phyloP scores from a whole-genome alignment of 148 eudicot genomes.

The Dysphania ambrosioides region DNA sequence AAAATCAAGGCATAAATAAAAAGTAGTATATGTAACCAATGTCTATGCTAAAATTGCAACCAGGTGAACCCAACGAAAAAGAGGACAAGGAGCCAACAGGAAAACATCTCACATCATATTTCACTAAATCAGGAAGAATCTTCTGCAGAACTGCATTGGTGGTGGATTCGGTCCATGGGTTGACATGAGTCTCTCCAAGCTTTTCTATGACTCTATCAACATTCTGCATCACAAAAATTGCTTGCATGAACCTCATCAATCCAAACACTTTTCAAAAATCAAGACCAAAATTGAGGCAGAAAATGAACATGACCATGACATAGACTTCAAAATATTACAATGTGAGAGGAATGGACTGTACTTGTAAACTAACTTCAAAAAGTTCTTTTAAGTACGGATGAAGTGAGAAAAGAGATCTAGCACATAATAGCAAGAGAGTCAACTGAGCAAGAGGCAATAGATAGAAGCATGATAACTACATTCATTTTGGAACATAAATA shows the following conservation, averaged over 20 bases:
- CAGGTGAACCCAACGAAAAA: neutral
- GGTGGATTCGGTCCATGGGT: slow-evolving; percentile 73
- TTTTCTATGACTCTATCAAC: slow-evolving; percentile 17
- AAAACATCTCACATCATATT: slow-evolving; percentile 53
- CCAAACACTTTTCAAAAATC: neutral
- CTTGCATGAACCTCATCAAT: slow-evolving; percentile 1
- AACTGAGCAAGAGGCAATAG: neutral
- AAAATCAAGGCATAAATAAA: neutral
- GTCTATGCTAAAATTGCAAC: neutral
- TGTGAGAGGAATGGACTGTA: neutral
- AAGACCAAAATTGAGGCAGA: neutral
- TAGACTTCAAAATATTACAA: neutral
- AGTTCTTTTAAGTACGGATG: neutral
- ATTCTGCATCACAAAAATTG: slow-evolving; percentile 27
- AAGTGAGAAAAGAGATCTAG: neutral
- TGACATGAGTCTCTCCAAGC: slow-evolving; percentile 31
- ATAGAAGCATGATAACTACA: neutral
- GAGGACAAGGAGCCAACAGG: neutral
- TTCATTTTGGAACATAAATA: too few species aligned
- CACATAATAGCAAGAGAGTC: neutral
- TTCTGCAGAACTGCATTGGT: slow-evolving; percentile 44
- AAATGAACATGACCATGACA: neutral
- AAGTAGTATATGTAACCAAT: neutral
- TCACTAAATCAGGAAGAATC: slow-evolving; percentile 52
- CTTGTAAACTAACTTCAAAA: neutral